Evolutionary conservation across 2,329 filamentous ascomycete genomes (phyloP).

Genomic region (Ophiostoma ips): DNA sequence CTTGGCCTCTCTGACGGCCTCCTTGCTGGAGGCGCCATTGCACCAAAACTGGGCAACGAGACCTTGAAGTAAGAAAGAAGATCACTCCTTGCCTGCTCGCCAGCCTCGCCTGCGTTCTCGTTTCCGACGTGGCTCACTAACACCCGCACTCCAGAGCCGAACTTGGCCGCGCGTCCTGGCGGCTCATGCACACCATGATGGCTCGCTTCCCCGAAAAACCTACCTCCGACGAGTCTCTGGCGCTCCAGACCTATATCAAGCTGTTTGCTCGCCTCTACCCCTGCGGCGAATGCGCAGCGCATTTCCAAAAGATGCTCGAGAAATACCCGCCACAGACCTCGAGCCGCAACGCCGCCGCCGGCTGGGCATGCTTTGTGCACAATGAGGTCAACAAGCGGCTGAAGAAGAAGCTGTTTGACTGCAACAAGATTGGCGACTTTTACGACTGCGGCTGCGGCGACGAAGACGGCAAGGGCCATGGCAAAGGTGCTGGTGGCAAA

Average conservation of each 20-base stretch:
- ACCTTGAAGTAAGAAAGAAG: constrained; percentile 62
- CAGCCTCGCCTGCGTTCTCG: not conserved
- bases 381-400: constrained; percentile 53
- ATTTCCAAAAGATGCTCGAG: constrained; percentile 48
- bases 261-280: constrained; percentile 57
- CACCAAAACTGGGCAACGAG: constrained; percentile 69
- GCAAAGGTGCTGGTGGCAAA: not conserved
- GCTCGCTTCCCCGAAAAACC: constrained; percentile 54
- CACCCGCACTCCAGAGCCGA: constrained; percentile 23
- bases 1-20: constrained; percentile 34
- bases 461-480: constrained; percentile 39
- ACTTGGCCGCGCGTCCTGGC: constrained; percentile 55
- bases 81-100: not conserved
- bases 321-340: constrained; percentile 53
- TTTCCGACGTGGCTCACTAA: not conserved
- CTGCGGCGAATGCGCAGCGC: constrained; percentile 54
- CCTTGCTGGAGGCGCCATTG: constrained; percentile 57
- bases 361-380: constrained; percentile 55
- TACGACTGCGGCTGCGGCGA: constrained; percentile 61
- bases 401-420: constrained; percentile 49
- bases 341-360: constrained; percentile 47
- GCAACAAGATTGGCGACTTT: constrained; percentile 53
- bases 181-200: constrained; percentile 58
- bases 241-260: constrained; percentile 50
- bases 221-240: constrained; percentile 44